Base-by-base conservation (phyloP, 2,329 filamentous ascomycete species). In the Pseudocercospora musae region DNA sequence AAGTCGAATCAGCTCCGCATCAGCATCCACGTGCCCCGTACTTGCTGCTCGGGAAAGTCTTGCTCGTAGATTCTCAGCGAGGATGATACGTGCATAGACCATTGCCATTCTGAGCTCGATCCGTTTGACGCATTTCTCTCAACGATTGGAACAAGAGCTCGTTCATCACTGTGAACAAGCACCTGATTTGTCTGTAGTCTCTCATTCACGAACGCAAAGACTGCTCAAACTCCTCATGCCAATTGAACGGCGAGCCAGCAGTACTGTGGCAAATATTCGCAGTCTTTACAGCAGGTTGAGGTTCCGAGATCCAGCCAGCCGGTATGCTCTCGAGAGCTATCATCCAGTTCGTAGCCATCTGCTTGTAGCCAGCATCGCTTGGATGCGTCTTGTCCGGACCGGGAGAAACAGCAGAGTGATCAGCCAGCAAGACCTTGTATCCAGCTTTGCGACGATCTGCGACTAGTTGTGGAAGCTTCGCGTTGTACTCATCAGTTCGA, bases 391-490 rank as follows among this genome's bases (percentile, higher is more conserved):
- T 56, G 27, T 56, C 53, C 4, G 27, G 27, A 13, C 53, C 53
- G 15, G 27, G 31, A n/a, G n/a, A 4, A 5, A 64, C 44, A 13
- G n/a, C 55, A 48, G 55, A 60, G 40, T 62, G 60, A 60, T 75
- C 72, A 7, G 72, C 73, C 3, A 72, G 60, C 49, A 64, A 59
- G 42, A 74, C 60, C 49, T 74, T 71, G 31, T 67, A 63, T 15
- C 73, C 71, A 15, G 64, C 55, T 0, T 58, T 62, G 50, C 64
- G 66, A 57, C 69, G 23, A 49, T 49, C 15, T 13, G 63, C 48
- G 18, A 71, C 72, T 2, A 75, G 59, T 5, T 42, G 58, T 4
- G 68, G 67, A 44, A 76, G 57, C 9, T 60, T 67, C 31, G 59
- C 58, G 57, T 76, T 76, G 58, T 66, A 75, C 0, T 37, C 58